phyloP scores from a whole-genome alignment of 2,329 filamentous ascomycete genomes.

The Diaporthe vexans region DNA sequence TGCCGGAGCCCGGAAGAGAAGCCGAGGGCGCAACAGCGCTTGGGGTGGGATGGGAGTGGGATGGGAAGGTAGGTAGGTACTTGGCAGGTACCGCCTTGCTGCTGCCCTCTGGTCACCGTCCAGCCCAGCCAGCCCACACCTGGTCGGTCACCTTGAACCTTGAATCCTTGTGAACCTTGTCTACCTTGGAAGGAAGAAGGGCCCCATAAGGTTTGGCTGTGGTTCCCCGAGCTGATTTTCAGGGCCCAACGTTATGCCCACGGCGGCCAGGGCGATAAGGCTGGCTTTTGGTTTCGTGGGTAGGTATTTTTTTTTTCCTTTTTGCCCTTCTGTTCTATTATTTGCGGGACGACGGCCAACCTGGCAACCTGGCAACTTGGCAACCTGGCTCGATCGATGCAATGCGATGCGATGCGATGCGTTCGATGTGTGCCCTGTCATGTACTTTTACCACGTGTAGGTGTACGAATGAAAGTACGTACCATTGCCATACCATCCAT shows the following conservation, averaged over 20 bases:
- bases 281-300: constrained; percentile 34
- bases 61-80: neutral
- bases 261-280: constrained; percentile 23
- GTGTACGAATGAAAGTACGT: neutral
- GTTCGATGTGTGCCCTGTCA: neutral
- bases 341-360: constrained; percentile 12
- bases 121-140: neutral
- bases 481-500: neutral
- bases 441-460: neutral
- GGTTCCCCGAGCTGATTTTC: constrained; percentile 27
- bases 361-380: neutral
- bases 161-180: constrained; percentile 21
- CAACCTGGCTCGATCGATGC: constrained; percentile 24
- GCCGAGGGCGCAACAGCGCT: constrained; percentile 30
- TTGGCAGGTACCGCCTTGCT: constrained; percentile 12
- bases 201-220: constrained; percentile 14
- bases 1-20: constrained; percentile 39
- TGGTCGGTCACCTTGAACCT: neutral
- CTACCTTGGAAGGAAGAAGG: neutral
- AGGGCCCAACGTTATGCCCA: constrained; percentile 33
- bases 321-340: no score
- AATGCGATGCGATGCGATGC: neutral
- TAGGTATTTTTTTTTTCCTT: neutral
- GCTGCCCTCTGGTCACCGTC: neutral
- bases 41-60: neutral